These are phyloP conservation scores for Maudiozyma barnettii DNA, from an alignment of 805 yeast genomes.

Conservation along the genomic window DNA sequence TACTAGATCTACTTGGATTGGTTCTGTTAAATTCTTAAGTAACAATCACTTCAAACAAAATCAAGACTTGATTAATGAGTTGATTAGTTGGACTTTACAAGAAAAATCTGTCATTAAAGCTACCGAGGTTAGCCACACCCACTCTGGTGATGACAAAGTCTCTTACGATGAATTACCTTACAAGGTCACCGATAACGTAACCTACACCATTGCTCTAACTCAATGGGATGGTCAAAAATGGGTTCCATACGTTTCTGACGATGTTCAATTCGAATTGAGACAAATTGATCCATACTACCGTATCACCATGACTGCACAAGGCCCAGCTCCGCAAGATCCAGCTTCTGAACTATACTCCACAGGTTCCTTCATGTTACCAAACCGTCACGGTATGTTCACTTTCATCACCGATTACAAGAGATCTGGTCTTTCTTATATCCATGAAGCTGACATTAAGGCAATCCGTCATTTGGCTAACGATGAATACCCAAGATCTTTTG, in stretches of 20 bases:
- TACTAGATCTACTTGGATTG: slow-evolving; percentile 75
- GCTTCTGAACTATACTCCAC: slow-evolving; percentile 42
- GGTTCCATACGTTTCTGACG: slow-evolving; percentile 57
- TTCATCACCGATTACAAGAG: slow-evolving; percentile 71
- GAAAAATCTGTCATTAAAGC: slow-evolving; percentile 54
- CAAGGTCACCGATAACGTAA: slow-evolving; percentile 64
- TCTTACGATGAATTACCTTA: slow-evolving; percentile 41
- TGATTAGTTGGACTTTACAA: slow-evolving; percentile 67
- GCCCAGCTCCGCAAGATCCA: slow-evolving; percentile 30
- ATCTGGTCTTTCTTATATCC: slow-evolving; percentile 60
- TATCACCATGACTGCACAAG: slow-evolving; percentile 42
- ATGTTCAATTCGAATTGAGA: slow-evolving; percentile 72
- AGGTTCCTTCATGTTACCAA: slow-evolving; percentile 65
- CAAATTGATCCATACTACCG: slow-evolving; percentile 96
- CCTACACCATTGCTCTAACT: slow-evolving; percentile 40
- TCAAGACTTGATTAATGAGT: slow-evolving; percentile 34
- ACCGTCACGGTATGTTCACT: slow-evolving; percentile 94
- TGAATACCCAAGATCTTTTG: slow-evolving; percentile 89
- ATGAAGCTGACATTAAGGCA: slow-evolving; percentile 61
- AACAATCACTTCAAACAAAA: slow-evolving; percentile 31
- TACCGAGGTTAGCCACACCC: slow-evolving; percentile 45
- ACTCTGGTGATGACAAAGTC: slow-evolving; percentile 30
- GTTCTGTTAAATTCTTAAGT: slow-evolving; percentile 48
- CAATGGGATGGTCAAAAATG: slow-evolving; percentile 47
- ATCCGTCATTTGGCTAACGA: slow-evolving; percentile 92